These are phyloP conservation scores for Kodamaea suecica DNA, from an alignment of 1,139 yeast genomes.

Conservation along the genomic window DNA sequence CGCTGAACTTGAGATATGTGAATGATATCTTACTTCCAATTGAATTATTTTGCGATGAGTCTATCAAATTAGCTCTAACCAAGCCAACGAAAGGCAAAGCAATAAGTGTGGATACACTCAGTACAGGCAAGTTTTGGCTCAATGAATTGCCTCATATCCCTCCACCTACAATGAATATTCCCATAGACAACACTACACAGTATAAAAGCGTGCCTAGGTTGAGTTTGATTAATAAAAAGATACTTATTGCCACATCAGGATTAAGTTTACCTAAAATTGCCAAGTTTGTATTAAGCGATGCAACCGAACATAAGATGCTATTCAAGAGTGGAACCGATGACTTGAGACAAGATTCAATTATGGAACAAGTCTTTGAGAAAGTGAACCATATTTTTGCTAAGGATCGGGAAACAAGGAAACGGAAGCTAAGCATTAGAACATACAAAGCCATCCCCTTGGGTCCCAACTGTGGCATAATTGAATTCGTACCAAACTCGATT, in stretches of 20 bases:
- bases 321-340: constrained; percentile 90
- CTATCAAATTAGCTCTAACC: constrained; percentile 50
- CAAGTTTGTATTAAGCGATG: constrained; percentile 53
- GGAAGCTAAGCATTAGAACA: constrained; percentile 67
- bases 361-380: constrained; percentile 94
- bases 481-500: constrained; percentile 77
- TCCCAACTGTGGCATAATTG: constrained; percentile 82
- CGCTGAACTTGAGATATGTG: constrained; percentile 15
- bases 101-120: constrained; percentile 34
- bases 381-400: constrained; percentile 67
- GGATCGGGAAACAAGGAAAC: constrained; percentile 54
- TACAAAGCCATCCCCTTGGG: constrained; percentile 91
- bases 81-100: constrained; percentile 36
- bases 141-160: constrained; percentile 53
- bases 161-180: constrained; percentile 59
- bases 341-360: constrained; percentile 89
- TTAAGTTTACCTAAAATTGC: constrained; percentile 83
- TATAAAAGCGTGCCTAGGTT: constrained; percentile 54
- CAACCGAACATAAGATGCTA: constrained; percentile 54
- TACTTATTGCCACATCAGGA: constrained; percentile 73
- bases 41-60: constrained; percentile 47
- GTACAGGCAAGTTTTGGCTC: constrained; percentile 58
- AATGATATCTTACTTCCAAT: constrained; percentile 36
- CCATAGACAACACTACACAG: constrained; percentile 40
- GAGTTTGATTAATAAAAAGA: constrained; percentile 36